Percentiles rank a stretch among this genome's conserved stretches.
Evolutionary conservation across 1,139 yeast genomes (phyloP).

Genomic region (Diutina sp.): DNA sequence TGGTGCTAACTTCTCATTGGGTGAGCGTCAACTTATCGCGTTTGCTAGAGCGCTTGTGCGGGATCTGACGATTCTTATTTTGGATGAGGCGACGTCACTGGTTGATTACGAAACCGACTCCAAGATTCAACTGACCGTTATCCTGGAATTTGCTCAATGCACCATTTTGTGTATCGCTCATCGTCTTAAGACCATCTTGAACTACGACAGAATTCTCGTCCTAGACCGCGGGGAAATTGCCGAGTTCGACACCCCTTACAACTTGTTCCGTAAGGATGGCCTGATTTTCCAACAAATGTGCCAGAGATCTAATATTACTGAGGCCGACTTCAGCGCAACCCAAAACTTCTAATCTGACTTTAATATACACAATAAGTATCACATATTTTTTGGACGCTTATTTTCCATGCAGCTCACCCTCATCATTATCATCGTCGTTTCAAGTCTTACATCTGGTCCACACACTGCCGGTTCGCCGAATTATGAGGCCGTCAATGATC

Average conservation of each 20-base stretch:
- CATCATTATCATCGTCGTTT: too few species aligned
- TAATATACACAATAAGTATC: background rate
- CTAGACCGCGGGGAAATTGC: conserved; percentile 41
- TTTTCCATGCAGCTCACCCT: too few species aligned
- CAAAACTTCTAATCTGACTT: background rate
- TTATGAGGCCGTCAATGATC: too few species aligned
- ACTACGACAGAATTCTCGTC: conserved; percentile 54
- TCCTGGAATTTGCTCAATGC: conserved; percentile 46
- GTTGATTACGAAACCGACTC: conserved; percentile 72
- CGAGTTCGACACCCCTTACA: conserved; percentile 36
- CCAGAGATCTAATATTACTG: conserved; percentile 9
- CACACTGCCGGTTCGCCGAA: too few species aligned
- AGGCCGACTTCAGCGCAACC: conserved; percentile 2
- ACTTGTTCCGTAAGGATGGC: conserved; percentile 19
- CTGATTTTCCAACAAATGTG: conserved; percentile 54
- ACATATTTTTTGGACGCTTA: background rate
- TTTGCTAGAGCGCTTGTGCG: conserved; percentile 72
- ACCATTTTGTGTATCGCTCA: conserved; percentile 76
- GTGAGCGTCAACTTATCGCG: conserved; percentile 66
- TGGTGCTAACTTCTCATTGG: conserved; percentile 63
- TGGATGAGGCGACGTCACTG: conserved; percentile 78
- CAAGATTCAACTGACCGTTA: conserved; percentile 54
- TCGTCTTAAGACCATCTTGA: conserved; percentile 53
- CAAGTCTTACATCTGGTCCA: too few species aligned
- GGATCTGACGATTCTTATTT: conserved; percentile 47